Conservation (phyloP, 1,139 yeast genomes). For the Meyerozyma elateridarum region DNA sequence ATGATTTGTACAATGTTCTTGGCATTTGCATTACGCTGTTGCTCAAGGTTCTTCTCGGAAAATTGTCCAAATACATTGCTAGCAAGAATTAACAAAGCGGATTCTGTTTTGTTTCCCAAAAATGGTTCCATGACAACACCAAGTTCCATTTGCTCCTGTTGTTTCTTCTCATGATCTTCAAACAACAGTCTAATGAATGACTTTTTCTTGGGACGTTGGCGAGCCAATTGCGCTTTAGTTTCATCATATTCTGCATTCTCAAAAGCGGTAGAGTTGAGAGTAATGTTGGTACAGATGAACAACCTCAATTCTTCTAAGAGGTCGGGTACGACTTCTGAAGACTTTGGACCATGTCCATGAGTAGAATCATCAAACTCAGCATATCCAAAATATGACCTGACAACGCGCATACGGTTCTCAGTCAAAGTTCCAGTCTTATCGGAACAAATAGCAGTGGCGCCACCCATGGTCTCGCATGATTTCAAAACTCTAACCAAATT, state of each 20-base stretch:
- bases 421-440: constrained; percentile 97
- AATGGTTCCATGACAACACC: constrained; percentile 49
- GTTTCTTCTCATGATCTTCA: constrained; percentile 11
- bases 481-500: constrained; percentile 89
- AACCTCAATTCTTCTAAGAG: constrained; percentile 30
- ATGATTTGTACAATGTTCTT: constrained; percentile 58
- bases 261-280: constrained; percentile 85
- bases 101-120: constrained; percentile 91
- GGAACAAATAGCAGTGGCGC: constrained; percentile 94
- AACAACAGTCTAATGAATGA: constrained; percentile 17
- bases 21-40: constrained; percentile 31
- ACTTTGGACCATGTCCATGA: constrained; percentile 21
- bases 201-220: constrained; percentile 25
- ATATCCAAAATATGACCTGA: constrained; percentile 61
- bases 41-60: constrained; percentile 33
- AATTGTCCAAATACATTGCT: constrained; percentile 48
- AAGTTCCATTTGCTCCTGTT: constrained; percentile 15
- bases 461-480: constrained; percentile 98
- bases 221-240: constrained; percentile 27
- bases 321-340: constrained; percentile 27
- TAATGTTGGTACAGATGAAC: constrained; percentile 55
- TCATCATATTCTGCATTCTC: constrained; percentile 51
- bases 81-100: constrained; percentile 76
- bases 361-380: constrained; percentile 43
- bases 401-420: constrained; percentile 88